Conservation (phyloP, 129 eudicot species). For the Tagetes erecta region DNA sequence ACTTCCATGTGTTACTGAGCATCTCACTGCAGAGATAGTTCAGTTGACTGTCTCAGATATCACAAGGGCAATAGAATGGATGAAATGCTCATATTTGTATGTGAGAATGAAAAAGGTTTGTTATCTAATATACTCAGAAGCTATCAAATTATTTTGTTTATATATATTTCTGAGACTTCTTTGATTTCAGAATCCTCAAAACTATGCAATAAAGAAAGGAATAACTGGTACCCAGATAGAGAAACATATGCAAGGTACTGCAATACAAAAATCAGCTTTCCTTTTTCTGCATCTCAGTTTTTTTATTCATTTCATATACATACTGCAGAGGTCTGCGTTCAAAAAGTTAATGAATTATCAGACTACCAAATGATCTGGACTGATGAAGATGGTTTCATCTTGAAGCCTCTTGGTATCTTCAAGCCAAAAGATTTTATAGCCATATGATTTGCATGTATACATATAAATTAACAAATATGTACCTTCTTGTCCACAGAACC, state of each 20-base stretch:
- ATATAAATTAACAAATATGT: constrained; percentile 10
- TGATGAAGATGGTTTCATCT: constrained; percentile 88
- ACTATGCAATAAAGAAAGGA: constrained; percentile 68
- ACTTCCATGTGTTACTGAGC: constrained; percentile 93
- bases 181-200: constrained; percentile 75
- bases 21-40: constrained; percentile 97
- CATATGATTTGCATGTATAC: constrained; percentile 2
- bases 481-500: constrained; percentile 61
- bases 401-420: constrained; percentile 90
- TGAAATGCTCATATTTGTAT: constrained; percentile 90
- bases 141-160: constrained; percentile 3
- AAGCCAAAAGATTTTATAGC: constrained; percentile 7
- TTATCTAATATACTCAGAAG: constrained; percentile 31
- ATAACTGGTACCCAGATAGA: constrained; percentile 54
- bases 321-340: constrained; percentile 74
- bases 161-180: constrained; percentile 40
- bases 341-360: constrained; percentile 88
- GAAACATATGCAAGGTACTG: constrained; percentile 80
- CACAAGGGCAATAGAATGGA: constrained; percentile 94
- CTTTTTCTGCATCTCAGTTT: constrained; percentile 17
- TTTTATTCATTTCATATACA: constrained; percentile 26
- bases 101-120: constrained; percentile 90
- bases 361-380: constrained; percentile 92
- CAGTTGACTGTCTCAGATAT: constrained; percentile 89
- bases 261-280: constrained; percentile 9